phyloP scores from a whole-genome alignment of 1,139 yeast genomes.

The Hemisphaericaspora lyxosophila region DNA sequence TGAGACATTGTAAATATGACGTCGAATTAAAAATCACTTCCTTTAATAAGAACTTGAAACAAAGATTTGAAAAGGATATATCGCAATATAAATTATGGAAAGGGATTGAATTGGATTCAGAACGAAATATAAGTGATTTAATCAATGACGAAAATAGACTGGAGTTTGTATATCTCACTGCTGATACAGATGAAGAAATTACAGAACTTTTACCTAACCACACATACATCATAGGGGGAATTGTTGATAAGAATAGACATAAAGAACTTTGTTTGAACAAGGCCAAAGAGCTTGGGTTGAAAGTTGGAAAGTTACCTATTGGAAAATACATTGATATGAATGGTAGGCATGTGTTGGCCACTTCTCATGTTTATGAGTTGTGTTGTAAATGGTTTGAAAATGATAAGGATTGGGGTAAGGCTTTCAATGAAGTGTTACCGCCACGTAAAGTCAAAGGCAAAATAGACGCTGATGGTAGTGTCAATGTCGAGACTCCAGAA shows the following conservation, averaged over 20 bases:
- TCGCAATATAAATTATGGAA: conserved; percentile 67
- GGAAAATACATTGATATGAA: conserved; percentile 79
- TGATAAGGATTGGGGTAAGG: conserved; percentile 74
- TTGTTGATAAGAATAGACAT: conserved; percentile 92
- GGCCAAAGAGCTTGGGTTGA: conserved; percentile 70
- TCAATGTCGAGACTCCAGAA: conserved; percentile 9
- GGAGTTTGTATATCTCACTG: conserved; percentile 68
- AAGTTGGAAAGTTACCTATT: conserved; percentile 81
- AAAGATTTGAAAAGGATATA: conserved; percentile 66
- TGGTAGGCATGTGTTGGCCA: conserved; percentile 87
- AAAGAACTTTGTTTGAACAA: conserved; percentile 78
- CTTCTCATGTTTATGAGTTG: conserved; percentile 90
- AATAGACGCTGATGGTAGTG: conserved; percentile 7
- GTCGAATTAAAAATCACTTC: conserved; percentile 64
- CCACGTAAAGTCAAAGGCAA: conserved; percentile 57
- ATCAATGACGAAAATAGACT: conserved; percentile 32
- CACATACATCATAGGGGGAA: conserved; percentile 91
- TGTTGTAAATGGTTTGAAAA: conserved; percentile 76
- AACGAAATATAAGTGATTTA: conserved; percentile 42
- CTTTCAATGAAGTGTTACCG: conserved; percentile 84
- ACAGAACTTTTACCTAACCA: conserved; percentile 63
- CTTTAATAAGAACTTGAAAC: conserved; percentile 62
- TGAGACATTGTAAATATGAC: conserved; percentile 59
- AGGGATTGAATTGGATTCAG: conserved; percentile 50
- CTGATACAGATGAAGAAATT: conserved; percentile 74